These are phyloP conservation scores for Candida broadrunensis DNA, from an alignment of 805 yeast genomes.

Conservation along the genomic window DNA sequence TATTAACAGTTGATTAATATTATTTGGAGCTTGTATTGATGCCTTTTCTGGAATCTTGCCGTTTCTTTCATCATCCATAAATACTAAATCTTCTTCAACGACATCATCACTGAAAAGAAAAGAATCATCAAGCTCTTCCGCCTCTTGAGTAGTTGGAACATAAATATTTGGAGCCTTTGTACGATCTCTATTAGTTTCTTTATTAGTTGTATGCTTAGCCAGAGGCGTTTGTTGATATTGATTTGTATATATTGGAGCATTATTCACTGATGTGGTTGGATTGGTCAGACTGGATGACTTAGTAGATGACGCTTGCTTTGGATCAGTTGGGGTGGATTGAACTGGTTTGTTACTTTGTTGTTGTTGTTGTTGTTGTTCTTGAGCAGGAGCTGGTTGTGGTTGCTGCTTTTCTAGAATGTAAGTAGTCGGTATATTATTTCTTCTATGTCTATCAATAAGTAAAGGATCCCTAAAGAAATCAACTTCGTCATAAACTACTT, in stretches of 20 bases:
- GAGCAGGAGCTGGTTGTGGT: background rate
- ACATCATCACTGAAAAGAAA: slow-evolving; percentile 40
- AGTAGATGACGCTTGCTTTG: background rate
- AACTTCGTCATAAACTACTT: slow-evolving; percentile 26
- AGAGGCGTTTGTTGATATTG: background rate
- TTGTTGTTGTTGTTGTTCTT: background rate
- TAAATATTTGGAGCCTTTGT: background rate
- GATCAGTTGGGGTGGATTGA: background rate
- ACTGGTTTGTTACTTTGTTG: background rate
- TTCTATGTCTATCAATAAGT: slow-evolving; percentile 21
- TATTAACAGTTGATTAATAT: background rate
- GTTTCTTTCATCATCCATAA: background rate
- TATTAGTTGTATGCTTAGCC: background rate
- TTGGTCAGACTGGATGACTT: too few species aligned
- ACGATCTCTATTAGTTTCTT: background rate
- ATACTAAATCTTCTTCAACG: slow-evolving; percentile 16
- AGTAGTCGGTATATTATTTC: background rate
- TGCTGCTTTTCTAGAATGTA: background rate
- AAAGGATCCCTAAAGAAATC: slow-evolving; percentile 38
- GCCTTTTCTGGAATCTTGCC: background rate
- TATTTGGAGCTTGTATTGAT: background rate
- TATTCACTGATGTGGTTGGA: background rate
- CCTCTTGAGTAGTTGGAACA: slow-evolving; percentile 4
- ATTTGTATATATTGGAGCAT: slow-evolving; percentile 9
- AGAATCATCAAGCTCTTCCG: slow-evolving; percentile 38